Conservation (phyloP, 306 rosid species). For the Mimosa pudica region DNA sequence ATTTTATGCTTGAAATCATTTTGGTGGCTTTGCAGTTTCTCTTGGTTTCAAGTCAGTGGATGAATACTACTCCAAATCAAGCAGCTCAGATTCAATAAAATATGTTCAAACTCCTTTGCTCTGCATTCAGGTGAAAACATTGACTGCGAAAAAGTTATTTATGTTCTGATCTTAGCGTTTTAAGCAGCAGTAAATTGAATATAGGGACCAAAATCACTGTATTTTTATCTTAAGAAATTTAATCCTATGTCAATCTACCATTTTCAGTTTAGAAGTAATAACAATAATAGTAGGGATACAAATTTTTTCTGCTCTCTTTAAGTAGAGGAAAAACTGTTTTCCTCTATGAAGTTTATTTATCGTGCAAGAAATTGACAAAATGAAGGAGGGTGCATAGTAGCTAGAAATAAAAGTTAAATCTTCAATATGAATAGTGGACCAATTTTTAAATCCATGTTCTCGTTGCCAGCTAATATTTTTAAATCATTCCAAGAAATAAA, state of each 20-base stretch:
- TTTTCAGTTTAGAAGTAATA: not conserved
- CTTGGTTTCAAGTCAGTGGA: constrained; percentile 94
- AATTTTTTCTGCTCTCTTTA: not conserved
- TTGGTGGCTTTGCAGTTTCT: constrained; percentile 67
- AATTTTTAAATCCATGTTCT: not conserved
- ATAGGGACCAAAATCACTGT: not conserved
- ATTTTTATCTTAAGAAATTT: constrained; percentile 1
- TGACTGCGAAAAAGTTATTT: not conserved
- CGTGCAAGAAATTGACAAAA: not conserved
- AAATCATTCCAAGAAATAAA: not conserved
- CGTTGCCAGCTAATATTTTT: not conserved
- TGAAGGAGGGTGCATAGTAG: not conserved
- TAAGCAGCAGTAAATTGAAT: constrained; percentile 12
- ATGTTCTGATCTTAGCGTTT: constrained; percentile 8
- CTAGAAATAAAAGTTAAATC: constrained; percentile 8
- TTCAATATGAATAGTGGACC: constrained; percentile 5
- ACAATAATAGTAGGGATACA: not conserved
- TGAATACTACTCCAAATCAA: constrained; percentile 77
- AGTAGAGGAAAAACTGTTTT: not conserved
- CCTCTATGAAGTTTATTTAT: not conserved
- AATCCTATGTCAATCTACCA: not conserved
- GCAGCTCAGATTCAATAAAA: constrained; percentile 84
- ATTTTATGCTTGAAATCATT: constrained; percentile 26
- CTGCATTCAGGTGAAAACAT: constrained; percentile 77
- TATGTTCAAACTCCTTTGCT: constrained; percentile 77